Percentiles rank a stretch among this genome's conserved stretches.
These are phyloP conservation scores for Phyllosticta citrichinensis DNA, from an alignment of 2,329 filamentous ascomycete genomes.

Conservation along the genomic window DNA sequence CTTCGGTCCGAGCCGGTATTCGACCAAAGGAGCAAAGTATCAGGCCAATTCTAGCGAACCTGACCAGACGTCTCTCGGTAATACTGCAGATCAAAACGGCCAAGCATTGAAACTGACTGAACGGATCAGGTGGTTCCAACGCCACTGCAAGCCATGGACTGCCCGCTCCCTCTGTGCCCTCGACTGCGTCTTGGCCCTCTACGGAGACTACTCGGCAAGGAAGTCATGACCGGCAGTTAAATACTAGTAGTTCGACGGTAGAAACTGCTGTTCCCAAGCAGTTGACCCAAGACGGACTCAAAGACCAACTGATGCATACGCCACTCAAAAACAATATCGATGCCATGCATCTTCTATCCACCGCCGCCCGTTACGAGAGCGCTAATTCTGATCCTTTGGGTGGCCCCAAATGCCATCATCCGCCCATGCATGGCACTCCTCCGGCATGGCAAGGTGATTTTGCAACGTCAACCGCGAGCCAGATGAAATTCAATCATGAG, in stretches of 20 bases:
- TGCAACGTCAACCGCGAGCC: not conserved
- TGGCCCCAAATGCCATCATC: not conserved
- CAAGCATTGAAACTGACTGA: not conserved
- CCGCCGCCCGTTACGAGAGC: not conserved
- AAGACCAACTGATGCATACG: constrained; percentile 3
- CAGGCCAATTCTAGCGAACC: not conserved
- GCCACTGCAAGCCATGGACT: not conserved
- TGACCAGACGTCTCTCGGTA: not conserved
- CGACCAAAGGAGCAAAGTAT: not conserved
- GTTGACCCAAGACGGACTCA: not conserved
- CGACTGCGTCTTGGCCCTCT: not conserved
- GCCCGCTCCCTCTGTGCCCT: not conserved
- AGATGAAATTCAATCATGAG: not conserved
- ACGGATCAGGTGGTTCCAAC: not conserved
- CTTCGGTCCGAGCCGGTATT: constrained; percentile 8
- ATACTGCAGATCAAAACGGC: not conserved
- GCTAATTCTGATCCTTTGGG: not conserved
- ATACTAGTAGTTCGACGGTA: not conserved
- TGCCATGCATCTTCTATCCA: constrained; percentile 1
- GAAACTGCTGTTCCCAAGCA: not conserved
- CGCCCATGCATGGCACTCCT: not conserved
- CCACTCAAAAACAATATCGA: not conserved
- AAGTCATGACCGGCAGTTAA: not conserved
- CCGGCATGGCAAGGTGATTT: not conserved
- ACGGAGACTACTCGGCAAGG: not conserved